These are phyloP conservation scores for Diaporthe citri DNA, from an alignment of 2,329 filamentous ascomycete genomes.

Conservation along the genomic window DNA sequence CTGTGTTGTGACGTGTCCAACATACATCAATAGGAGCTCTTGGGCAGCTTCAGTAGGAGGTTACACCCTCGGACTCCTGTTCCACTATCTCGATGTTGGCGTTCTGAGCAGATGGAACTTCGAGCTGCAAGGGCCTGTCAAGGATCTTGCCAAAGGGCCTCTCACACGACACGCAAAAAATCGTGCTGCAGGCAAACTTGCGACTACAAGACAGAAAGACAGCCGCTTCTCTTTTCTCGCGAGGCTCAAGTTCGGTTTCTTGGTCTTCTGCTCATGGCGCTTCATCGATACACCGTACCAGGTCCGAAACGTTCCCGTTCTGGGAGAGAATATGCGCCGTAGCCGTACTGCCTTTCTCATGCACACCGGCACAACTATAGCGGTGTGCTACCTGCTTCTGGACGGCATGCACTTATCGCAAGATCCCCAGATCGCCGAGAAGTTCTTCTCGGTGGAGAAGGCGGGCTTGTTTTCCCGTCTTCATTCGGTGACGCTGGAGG, in stretches of 20 bases:
- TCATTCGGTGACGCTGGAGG: neutral
- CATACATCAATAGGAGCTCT: neutral
- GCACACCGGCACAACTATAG: neutral
- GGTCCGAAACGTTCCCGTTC: neutral
- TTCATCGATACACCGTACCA: neutral
- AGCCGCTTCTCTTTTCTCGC: neutral
- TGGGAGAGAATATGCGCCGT: neutral
- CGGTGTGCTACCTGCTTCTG: neutral
- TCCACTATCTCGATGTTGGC: neutral
- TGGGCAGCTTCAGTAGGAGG: neutral
- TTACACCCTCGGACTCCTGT: neutral
- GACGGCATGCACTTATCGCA: neutral
- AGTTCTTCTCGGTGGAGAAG: neutral
- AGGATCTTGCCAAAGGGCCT: neutral
- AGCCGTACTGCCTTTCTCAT: neutral
- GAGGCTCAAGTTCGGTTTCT: neutral
- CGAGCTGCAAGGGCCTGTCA: neutral
- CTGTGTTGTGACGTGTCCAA: neutral
- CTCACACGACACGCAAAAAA: neutral
- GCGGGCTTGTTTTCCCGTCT: neutral
- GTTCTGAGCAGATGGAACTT: neutral
- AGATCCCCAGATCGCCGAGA: neutral
- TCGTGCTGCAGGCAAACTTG: neutral
- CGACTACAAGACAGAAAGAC: neutral
- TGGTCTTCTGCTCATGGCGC: neutral